Base-by-base conservation (phyloP, 345 rosid species). In the Brassica carinata region DNA sequence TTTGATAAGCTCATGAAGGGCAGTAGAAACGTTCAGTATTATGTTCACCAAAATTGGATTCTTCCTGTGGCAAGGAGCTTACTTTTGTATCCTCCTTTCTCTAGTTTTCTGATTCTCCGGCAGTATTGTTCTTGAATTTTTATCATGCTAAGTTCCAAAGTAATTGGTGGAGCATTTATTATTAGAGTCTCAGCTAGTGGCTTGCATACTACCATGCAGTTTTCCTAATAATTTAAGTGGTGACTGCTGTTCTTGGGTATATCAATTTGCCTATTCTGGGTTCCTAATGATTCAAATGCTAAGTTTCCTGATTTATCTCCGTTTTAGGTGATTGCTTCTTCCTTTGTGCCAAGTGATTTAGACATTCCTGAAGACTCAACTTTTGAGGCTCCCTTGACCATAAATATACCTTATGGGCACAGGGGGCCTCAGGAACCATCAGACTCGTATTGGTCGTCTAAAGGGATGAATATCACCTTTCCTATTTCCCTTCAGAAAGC, bases 301-400 rank as follows among this genome's bases (percentile, higher is more conserved):
- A 64, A 55, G 59, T 72, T 80, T 69, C 71, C 29, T 59, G 19
- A 26, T 65, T 61, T 66, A 11, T 72, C 78, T 67, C 71, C 71
- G 79, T 36, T 27, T 36, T 83, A 96, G 99, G 97, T 96, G 73
- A 79, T 96, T 75, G 86, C 90, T 76, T 93, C 94, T 73, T 92
- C 98, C 74, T 92, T 95, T 83, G 72, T 87, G 68, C 87, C 90
- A 59, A 89, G 83, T 78, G 90, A 89, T 55, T 85, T 91, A n/a
- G 79, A 82, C 83, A 84, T 78, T 66, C 85, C 88, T 3, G 89
- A 82, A 79, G 87, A 82, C 76, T 75, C 87, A 5, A 92, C 71
- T 0, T 89, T 90, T 51, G 98, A 92, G 88, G 95, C 92, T 71
- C 97, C 99, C 19, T 87, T 96, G 88, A 91, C 96, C 18, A 89